phyloP scores from a whole-genome alignment of 768 basidiomycete genomes.

The Suillus discolor region DNA sequence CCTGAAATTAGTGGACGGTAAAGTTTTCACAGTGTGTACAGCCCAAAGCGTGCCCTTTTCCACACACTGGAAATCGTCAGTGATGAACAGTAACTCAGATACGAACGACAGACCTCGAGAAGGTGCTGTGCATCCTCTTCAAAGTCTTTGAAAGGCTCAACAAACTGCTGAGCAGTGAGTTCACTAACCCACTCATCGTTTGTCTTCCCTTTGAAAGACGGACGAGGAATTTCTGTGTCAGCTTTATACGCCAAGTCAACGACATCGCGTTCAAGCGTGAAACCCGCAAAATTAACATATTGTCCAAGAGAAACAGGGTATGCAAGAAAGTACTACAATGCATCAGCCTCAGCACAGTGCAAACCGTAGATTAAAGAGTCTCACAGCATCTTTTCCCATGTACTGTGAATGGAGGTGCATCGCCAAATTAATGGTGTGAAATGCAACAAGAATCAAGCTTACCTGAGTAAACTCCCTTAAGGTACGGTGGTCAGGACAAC shows the following conservation, averaged over 20 bases:
- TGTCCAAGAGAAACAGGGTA: constrained; percentile 64
- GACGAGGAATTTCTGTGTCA: constrained; percentile 16
- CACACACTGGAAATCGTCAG: constrained; percentile 44
- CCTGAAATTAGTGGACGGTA: constrained; percentile 52
- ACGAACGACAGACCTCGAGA: constrained; percentile 46
- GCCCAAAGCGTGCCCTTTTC: constrained; percentile 62
- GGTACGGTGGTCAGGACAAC: constrained; percentile 49
- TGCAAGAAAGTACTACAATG: constrained; percentile 54
- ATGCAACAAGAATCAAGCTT: constrained; percentile 14
- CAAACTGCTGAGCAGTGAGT: constrained; percentile 47
- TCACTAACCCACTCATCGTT: constrained; percentile 55
- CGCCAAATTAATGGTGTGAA: constrained; percentile 1
- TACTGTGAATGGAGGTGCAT: constrained; percentile 43
- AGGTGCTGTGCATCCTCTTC: constrained; percentile 63
- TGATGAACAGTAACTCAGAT: not conserved
- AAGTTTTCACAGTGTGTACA: constrained; percentile 55
- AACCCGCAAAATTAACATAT: constrained; percentile 65
- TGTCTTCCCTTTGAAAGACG: constrained; percentile 17
- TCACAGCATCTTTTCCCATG: constrained; percentile 51
- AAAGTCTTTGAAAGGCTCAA: constrained; percentile 49
- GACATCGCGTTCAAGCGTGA: constrained; percentile 50
- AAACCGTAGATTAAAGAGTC: constrained; percentile 14
- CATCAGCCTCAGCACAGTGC: not conserved
- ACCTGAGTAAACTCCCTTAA: constrained; percentile 54
- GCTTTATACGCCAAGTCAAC: constrained; percentile 46